Evolutionary conservation across 805 yeast genomes (phyloP), one percentile per base, ranked within the genome.

Genomic region (Pichia cabralensis): DNA sequence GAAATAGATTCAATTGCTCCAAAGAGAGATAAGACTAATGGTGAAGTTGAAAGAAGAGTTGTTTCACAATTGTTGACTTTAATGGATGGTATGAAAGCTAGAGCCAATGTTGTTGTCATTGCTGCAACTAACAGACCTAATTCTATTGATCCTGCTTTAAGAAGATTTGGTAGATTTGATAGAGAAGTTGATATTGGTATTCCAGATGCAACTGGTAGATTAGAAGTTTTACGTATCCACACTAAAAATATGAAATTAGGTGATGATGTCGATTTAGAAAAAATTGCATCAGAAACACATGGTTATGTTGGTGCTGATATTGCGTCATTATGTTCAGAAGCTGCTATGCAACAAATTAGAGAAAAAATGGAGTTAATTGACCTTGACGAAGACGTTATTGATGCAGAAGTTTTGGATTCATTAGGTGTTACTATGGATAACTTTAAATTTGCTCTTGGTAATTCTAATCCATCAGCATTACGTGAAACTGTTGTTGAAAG

Each of bases 21-120:
- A 61, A 92, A 92, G 80, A 85, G 98, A 70, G 98, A 92, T 69
- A 92, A 92, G 77, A 92, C 98, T 35, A 92, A 92, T 58, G 98
- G 98, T 67, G 98, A 92, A 65, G 98, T 92, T 50, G 99, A 92
- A 67, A 80, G 98, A 68, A 81, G 99, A 69, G 98, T 92, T 38
- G 99, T 92, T 42, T 89, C 97, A 21, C 98, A 92, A 67, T 73
- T 92, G 55, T 75, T 92, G 58, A 92, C 99, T 14, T 71, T 92
- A 49, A 92, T 92, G 99, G 99, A 92, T 58, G 99, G 98, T 70
- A 92, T 92, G 98, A 89, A 89, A 65, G 95, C 97, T n/a, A 80
- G 98, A 64, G 81, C 97, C 26, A 92, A 92, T 56, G 81, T 85
- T 49, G 98, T 92, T 43, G 99, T 92, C 38, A 92, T 92, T 64